Base-by-base conservation (phyloP, 768 basidiomycete genomes). In the Heimioporus sp. region DNA sequence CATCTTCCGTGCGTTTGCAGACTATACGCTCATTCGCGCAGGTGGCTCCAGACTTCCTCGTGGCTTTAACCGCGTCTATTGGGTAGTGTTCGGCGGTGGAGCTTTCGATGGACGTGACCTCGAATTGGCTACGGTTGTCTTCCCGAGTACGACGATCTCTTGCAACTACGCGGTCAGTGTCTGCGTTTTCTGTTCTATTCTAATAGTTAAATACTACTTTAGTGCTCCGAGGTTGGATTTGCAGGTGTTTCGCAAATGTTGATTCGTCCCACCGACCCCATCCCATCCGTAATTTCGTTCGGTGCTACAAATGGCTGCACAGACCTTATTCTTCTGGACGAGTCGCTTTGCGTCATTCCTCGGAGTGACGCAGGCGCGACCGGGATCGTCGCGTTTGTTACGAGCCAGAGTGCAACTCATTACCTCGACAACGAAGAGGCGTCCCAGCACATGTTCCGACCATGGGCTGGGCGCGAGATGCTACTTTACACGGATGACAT, bases 21-120 rank as follows among this genome's bases (percentile, higher is more conserved):
- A 67, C 45, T 67, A 62, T 4, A 62, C 54, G 28, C 59, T 56
- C 43, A 55, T 65, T 48, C 61, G 61, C 10, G 49, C 53, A 21
- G 49, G 53, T 20, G 61, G 48, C 24, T 54, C 61, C 12, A 28
- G 44, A 5, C 42, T 65, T 0, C 56, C 64, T 13, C 37, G 46
- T 8, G 64, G 64, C 12, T 67, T 63, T 41, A 58, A 57, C 16
- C 62, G 65, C 17, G 43, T 67, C n/a, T 67, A 67, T 46, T 68
- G 66, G 65, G 64, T 67, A 66, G 62, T 67, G 19, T 65, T 67
- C 20, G 60, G 66, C 16, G 66, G 66, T 6, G 64, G 67, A 56
- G 59, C 59, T 6, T 54, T 65, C 40, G 61, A 58, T n/a, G 28
- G 53, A 35, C 55, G 55, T 30, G 66, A 67, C 43, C 54, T 67